Evolutionary conservation across 2,329 filamentous ascomycete genomes (phyloP).

Genomic region (Scedosporium boydii): DNA sequence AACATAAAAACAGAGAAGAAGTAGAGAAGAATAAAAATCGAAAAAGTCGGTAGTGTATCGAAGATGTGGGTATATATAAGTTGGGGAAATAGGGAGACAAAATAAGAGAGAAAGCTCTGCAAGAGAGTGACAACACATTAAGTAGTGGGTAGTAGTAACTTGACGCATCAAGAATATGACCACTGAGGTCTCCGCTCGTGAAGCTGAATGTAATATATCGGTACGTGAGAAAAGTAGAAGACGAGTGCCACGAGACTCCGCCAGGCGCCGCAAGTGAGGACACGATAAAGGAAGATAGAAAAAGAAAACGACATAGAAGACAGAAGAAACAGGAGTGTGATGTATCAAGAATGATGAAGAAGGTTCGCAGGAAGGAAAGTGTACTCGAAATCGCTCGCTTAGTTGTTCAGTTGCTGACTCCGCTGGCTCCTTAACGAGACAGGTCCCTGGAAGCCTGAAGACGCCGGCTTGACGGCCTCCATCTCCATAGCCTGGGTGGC

Average conservation of each 20-base stretch:
- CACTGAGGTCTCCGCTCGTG: not conserved
- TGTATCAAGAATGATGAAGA: not conserved
- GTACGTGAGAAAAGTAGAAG: not conserved
- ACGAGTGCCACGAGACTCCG: not conserved
- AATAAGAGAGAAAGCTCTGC: not conserved
- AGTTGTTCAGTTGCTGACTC: not conserved
- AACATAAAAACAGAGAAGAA: not conserved
- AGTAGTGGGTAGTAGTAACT: not conserved
- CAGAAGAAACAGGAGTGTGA: not conserved
- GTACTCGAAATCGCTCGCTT: not conserved
- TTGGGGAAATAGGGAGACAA: not conserved
- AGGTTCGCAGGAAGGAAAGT: not conserved
- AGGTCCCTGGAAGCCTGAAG: conserved; percentile 44
- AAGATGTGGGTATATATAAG: not conserved
- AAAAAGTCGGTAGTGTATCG: not conserved
- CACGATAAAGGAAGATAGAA: not conserved
- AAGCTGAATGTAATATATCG: not conserved
- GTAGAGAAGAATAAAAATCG: not conserved
- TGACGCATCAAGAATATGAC: not conserved
- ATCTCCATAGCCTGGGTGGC: conserved; percentile 57
- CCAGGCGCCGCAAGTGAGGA: not conserved
- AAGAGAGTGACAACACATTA: not conserved
- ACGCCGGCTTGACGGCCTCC: conserved; percentile 47
- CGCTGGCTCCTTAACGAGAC: conserved; percentile 27
- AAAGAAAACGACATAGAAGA: not conserved